Evolutionary conservation across 208 protist species (phyloP), one percentile per base, ranked within the genome.

Genomic region (Wallacemonas sp.): DNA sequence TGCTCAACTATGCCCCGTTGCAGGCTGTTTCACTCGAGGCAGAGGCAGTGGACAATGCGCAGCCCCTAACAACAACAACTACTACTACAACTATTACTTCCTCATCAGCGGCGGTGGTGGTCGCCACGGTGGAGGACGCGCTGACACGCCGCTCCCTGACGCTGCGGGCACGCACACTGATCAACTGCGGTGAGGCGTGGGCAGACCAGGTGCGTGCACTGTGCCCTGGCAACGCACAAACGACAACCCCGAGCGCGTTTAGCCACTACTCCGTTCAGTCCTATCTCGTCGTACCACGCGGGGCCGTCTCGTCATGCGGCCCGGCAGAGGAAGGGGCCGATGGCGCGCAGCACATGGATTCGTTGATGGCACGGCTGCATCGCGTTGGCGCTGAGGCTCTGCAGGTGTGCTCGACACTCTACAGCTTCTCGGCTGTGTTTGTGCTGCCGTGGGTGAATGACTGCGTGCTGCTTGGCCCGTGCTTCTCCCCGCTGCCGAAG

Each of bases 401-500:
- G 36, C 68, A 87, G 48, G 66, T 81, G 23, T 67, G 67, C 58
- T 86, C 89, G 14, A 85, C 84, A 0, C 76, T 74, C 17, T 78
- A 84, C 60, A 87, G 76, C 64, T 95, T 93, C 65, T 79, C 82
- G 19, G 71, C 85, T 0, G 61, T 80, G 27, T 79, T 87, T 72
- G 75, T 86, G 61, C 33, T 90, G 52, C 90, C 90, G 47, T 96
- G 87, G 87, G 76, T 76, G 62, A 82, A 93, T 56, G 65, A 62
- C 11, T 85, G 78, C 32, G 72, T 92, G n/a, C 62, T 96, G 61
- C 48, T 96, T 30, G 90, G 90, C 17, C 90, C 90, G 23, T 79
- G 72, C 39, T 66, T 87, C 4, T 69, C 78, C 12, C 61, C 68
- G 1, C 34, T 85, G 1, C 32, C 33, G 14, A 36, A 29, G 0